Base-by-base conservation (phyloP, 2,329 filamentous ascomycete genomes). In the Calonectria multiphialidica region DNA sequence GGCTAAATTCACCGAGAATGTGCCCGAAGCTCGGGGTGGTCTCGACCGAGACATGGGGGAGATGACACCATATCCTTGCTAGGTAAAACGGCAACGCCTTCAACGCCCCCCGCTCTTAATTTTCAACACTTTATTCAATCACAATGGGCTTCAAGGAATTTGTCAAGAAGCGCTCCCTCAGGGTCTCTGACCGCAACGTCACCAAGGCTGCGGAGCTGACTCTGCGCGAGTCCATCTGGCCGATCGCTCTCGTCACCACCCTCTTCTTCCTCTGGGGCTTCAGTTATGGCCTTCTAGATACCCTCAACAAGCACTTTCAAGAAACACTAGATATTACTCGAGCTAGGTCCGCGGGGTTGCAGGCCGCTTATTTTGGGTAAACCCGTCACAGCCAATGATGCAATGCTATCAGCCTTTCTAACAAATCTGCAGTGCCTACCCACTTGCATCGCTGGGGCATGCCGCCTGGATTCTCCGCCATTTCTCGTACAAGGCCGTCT, bases 401-500 rank as follows among this genome's bases (percentile, higher is more conserved):
- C 78, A 80, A n/a, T 77, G 33, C 78, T 80, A n/a, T 77, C 81
- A 6, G 81, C 12, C 30, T 37, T 28, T 12, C 68, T 78, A 42
- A 79, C 40, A 1, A 42, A 30, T 33, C 62, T 21, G 9, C 75
- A 89, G 90, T 21, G 89, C 91, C 15, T 93, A 94, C 79, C 93
- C 93, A 21, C 86, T 95, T 57, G 92, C 92, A 10, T 94, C 94
- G 71, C 87, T 93, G 72, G 89, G 93, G 72, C 86, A 88, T 66
- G 90, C 92, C 21, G 92, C 92, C 62, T 89, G 86, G 84, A 86
- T 94, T 77, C 87, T 94, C 15, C 90, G 92, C 37, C 88, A 88
- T 73, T 93, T 87, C 76, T 92, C 92, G 18, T 94, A 93, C 82
- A 89, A 91, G 65, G 88, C 89, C 69, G 92, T 92, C 40, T 94